Evolutionary conservation across 2,329 filamentous ascomycete genomes (phyloP).

Genomic region (Penicillium sp.): DNA sequence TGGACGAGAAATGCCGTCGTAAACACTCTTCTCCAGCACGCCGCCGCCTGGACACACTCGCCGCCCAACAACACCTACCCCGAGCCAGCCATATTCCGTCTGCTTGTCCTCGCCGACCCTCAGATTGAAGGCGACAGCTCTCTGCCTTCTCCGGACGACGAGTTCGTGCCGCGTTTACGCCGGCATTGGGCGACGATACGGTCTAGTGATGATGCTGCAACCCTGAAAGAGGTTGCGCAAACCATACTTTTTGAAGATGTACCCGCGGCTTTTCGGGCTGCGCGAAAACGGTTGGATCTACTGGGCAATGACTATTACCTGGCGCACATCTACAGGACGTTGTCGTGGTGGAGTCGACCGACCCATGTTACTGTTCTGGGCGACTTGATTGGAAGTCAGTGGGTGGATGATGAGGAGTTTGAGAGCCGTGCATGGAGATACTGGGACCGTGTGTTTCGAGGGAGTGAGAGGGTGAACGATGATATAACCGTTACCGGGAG

Average conservation of each 20-base stretch:
- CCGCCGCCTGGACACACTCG: conserved; percentile 14
- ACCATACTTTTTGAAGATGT: conserved; percentile 62
- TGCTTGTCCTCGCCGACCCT: conserved; percentile 85
- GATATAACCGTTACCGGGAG: conserved; percentile 33
- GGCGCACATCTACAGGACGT: conserved; percentile 80
- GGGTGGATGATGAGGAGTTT: conserved; percentile 86
- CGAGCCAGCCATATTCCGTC: conserved; percentile 67
- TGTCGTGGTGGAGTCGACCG: conserved; percentile 79
- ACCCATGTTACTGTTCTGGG: conserved; percentile 87
- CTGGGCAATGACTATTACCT: conserved; percentile 94
- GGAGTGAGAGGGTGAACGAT: conserved; percentile 58
- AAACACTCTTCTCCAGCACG: conserved; percentile 36
- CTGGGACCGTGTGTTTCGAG: conserved; percentile 76
- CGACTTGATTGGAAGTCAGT: conserved; percentile 90
- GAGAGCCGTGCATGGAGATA: conserved; percentile 66
- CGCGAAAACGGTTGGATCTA: conserved; percentile 78
- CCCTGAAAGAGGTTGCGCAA: conserved; percentile 21
- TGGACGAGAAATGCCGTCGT: conserved; percentile 23
- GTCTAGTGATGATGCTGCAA: conserved; percentile 18
- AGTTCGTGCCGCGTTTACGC: conserved; percentile 38
- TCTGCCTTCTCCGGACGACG: conserved; percentile 56
- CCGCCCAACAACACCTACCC: conserved; percentile 4
- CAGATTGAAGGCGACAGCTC: conserved; percentile 91
- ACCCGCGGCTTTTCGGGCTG: conserved; percentile 60
- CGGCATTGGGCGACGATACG: conserved; percentile 31